These are phyloP conservation scores for Amorphotheca resinae DNA, from an alignment of 495 filamentous ascomycete species.

Conservation along the genomic window DNA sequence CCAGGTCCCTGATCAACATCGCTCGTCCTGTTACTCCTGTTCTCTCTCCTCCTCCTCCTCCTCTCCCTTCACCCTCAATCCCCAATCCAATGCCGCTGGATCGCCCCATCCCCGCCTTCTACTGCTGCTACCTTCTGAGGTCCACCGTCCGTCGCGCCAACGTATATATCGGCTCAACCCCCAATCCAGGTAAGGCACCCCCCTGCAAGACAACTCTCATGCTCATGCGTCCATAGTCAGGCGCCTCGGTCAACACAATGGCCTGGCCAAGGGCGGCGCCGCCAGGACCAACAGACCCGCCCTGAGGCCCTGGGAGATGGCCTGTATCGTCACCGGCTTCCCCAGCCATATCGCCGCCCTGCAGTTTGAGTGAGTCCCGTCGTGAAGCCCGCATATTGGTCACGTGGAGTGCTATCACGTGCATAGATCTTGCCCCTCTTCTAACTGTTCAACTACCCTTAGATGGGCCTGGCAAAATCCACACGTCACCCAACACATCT, in stretches of 20 bases:
- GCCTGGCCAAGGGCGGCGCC: conserved; percentile 65
- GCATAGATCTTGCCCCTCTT: not conserved
- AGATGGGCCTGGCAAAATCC: conserved; percentile 93
- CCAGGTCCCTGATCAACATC: no score
- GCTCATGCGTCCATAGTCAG: conserved; percentile 27
- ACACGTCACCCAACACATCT: conserved; percentile 60
- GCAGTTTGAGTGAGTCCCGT: conserved; percentile 69
- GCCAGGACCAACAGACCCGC: conserved; percentile 49
- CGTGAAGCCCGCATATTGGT: no score
- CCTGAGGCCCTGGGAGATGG: conserved; percentile 91
- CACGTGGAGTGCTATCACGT: no score
- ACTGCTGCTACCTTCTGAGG: conserved; percentile 69
- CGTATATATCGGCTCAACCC: conserved; percentile 85
- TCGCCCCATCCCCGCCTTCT: conserved; percentile 39
- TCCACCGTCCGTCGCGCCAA: conserved; percentile 53
- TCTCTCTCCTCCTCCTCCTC: no score
- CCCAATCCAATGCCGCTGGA: conserved; percentile 21
- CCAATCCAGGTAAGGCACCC: conserved; percentile 44
- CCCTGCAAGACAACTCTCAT: conserved; percentile 10
- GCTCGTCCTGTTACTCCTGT: no score
- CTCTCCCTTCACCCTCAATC: no score
- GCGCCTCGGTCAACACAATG: conserved; percentile 85
- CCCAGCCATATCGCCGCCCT: conserved; percentile 74
- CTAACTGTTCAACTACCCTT: not conserved
- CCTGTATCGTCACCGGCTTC: conserved; percentile 76